phyloP scores from a whole-genome alignment of 2,329 filamentous ascomycete species.

The Colletotrichum lentis region DNA sequence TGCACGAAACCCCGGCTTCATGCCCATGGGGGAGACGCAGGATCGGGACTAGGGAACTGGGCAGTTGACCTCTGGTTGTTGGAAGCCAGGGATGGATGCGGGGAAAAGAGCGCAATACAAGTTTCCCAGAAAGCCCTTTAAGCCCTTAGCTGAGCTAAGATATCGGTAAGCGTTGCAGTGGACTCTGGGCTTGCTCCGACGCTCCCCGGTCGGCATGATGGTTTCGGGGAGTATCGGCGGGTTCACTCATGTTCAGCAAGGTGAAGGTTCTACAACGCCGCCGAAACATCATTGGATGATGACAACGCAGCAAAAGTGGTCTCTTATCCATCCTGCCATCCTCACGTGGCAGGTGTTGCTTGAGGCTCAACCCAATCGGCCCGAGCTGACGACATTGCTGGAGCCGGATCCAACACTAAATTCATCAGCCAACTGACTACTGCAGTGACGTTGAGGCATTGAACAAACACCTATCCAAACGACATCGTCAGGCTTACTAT shows the following conservation, averaged over 20 bases:
- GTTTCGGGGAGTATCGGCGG: conserved; percentile 19
- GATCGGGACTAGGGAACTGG: conserved; percentile 17
- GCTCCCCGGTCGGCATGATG: background rate
- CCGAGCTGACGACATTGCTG: conserved; percentile 12
- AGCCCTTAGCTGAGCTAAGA: no score
- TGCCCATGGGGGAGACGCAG: conserved; percentile 15
- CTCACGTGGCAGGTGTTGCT: conserved; percentile 9
- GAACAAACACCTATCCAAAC: no score
- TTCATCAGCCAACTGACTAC: background rate
- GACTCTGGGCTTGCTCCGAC: background rate
- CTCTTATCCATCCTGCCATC: conserved; percentile 8
- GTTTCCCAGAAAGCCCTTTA: no score
- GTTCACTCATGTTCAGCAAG: background rate
- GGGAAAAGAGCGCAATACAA: background rate
- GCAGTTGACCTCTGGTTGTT: background rate
- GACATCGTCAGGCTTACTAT: background rate
- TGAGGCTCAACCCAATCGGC: conserved; percentile 9
- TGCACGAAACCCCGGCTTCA: background rate
- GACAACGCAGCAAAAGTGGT: conserved; percentile 5
- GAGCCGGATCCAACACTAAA: background rate
- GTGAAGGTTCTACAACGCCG: background rate
- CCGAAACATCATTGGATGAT: conserved; percentile 23
- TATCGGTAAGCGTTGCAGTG: background rate
- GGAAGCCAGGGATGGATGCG: conserved; percentile 7
- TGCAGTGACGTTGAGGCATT: background rate